Evolutionary conservation across 2,329 filamentous ascomycete genomes (phyloP).

Genomic region (Microthyrium microscopicum): DNA sequence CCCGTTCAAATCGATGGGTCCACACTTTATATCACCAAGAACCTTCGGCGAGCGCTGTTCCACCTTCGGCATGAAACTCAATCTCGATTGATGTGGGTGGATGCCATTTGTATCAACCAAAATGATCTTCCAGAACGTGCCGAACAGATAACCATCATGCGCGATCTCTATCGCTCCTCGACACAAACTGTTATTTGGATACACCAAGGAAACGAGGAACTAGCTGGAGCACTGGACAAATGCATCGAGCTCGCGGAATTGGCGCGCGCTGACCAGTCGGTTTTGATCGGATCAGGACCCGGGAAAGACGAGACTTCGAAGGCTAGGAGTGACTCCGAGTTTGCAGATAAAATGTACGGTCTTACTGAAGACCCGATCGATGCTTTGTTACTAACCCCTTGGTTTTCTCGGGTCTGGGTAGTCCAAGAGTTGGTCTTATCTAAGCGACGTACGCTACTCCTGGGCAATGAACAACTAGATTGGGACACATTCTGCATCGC

Average conservation of each 20-base stretch:
- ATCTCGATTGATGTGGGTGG: slow-evolving; percentile 4
- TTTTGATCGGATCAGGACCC: too few relatives aligned
- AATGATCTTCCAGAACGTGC: slow-evolving; percentile 1
- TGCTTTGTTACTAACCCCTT: too few relatives aligned
- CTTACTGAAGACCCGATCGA: too few relatives aligned
- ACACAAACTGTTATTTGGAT: background rate
- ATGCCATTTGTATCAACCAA: slow-evolving; percentile 8
- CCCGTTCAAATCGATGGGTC: background rate
- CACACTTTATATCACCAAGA: slow-evolving; percentile 1
- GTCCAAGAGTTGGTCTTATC: slow-evolving; percentile 1
- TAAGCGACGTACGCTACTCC: background rate
- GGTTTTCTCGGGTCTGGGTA: slow-evolving; percentile 1
- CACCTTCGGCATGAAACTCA: background rate
- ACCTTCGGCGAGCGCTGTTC: slow-evolving; percentile 5
- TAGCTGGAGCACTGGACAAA: too few relatives aligned
- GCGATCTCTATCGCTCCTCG: background rate
- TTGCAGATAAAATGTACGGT: too few relatives aligned
- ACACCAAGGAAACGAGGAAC: too few relatives aligned
- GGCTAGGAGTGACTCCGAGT: too few relatives aligned
- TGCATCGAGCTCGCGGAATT: too few relatives aligned
- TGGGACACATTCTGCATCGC: slow-evolving; percentile 1
- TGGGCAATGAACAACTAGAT: background rate
- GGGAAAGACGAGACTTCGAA: too few relatives aligned
- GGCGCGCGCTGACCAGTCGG: too few relatives aligned
- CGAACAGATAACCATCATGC: slow-evolving; percentile 6